Evolutionary conservation across 768 basidiomycete genomes (phyloP).

Genomic region (Favolaschia claudopus): DNA sequence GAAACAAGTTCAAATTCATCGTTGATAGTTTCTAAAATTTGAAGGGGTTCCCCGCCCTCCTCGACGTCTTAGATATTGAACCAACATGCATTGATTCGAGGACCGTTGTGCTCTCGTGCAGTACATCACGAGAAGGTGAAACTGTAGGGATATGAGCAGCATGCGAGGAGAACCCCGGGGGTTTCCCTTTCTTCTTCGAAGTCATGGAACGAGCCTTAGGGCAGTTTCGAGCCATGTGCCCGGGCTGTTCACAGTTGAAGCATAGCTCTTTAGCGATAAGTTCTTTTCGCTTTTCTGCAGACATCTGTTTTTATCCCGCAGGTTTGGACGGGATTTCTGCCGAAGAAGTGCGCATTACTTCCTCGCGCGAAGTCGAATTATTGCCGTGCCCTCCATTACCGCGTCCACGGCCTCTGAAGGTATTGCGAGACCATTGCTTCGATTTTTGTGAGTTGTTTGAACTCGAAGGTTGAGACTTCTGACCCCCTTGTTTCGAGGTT

Average conservation of each 20-base stretch:
- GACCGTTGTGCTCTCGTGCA: not conserved
- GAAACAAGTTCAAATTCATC: not conserved
- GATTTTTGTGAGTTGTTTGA: too few species aligned
- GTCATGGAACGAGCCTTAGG: not conserved
- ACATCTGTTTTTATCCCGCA: not conserved
- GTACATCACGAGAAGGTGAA: not conserved
- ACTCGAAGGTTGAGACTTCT: too few species aligned
- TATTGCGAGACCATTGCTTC: not conserved
- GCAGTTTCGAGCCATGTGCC: conserved; percentile 34
- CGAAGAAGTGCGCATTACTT: not conserved
- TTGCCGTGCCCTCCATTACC: not conserved
- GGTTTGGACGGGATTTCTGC: not conserved
- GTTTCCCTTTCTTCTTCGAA: conserved; percentile 3
- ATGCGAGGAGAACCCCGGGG: not conserved
- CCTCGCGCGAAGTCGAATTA: too few species aligned
- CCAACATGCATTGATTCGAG: not conserved
- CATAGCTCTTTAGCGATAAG: conserved; percentile 33
- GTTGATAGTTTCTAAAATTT: not conserved
- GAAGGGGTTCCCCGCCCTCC: conserved; percentile 3
- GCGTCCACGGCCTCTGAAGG: not conserved
- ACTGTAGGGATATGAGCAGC: not conserved
- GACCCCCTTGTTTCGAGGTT: not conserved
- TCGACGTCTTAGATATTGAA: not conserved
- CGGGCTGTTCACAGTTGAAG: conserved; percentile 35
- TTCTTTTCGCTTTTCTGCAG: conserved; percentile 13